Evolutionary conservation across 805 yeast genomes (phyloP).

Genomic region (Saccharomycopsis sp.): DNA sequence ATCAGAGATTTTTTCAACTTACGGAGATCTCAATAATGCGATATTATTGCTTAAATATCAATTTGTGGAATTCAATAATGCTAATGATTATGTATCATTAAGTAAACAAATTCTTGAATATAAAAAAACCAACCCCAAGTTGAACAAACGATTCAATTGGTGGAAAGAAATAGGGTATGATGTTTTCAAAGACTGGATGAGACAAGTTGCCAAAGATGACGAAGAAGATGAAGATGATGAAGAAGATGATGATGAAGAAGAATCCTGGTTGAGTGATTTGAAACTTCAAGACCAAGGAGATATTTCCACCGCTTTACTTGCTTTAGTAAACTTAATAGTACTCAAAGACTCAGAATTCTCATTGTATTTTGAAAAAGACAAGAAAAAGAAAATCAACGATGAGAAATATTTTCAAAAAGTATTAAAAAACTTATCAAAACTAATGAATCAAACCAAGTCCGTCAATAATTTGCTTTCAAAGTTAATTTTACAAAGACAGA

Average conservation of each 20-base stretch:
- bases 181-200: not conserved
- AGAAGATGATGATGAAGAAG: slow-evolving; percentile 5
- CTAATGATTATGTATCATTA: slow-evolving; percentile 10
- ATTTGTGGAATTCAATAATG: slow-evolving; percentile 3
- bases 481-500: no score
- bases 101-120: not conserved
- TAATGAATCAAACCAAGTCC: no score
- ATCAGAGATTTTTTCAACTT: slow-evolving; percentile 69
- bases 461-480: no score
- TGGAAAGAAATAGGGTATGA: slow-evolving; percentile 11
- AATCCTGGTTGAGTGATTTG: slow-evolving; percentile 5
- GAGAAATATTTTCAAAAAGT: no score
- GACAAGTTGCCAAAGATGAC: not conserved
- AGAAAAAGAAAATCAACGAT: no score
- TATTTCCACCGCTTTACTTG: not conserved
- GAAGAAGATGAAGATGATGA: slow-evolving; percentile 5
- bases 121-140: slow-evolving; percentile 1
- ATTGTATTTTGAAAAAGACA: no score
- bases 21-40: slow-evolving; percentile 29
- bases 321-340: slow-evolving; percentile 1
- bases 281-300: not conserved
- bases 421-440: no score
- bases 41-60: slow-evolving; percentile 11
- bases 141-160: slow-evolving; percentile 6
- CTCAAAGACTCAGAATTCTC: no score